These are phyloP conservation scores for Cladophialophora chaetospira DNA, from an alignment of 2,329 filamentous ascomycete genomes.

Conservation along the genomic window DNA sequence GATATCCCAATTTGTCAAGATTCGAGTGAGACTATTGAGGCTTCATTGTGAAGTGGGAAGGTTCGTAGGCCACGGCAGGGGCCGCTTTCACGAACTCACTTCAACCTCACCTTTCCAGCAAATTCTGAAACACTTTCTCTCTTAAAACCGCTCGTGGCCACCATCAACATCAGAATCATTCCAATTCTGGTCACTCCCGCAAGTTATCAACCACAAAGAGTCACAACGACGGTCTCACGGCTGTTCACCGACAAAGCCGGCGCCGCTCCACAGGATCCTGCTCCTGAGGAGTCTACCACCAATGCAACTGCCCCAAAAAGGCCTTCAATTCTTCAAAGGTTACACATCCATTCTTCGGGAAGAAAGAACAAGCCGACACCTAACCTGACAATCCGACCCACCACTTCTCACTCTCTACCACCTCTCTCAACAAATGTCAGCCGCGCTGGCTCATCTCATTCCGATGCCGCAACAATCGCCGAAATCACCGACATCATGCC, in stretches of 20 bases:
- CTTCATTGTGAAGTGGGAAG: background rate
- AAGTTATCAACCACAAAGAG: constrained; percentile 1
- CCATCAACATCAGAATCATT: background rate
- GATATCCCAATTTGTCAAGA: background rate
- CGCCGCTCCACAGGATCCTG: constrained; percentile 31
- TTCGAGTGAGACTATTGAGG: background rate
- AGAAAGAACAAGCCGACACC: constrained; percentile 27
- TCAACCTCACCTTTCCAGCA: background rate
- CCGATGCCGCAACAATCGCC: constrained; percentile 30
- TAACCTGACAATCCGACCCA: constrained; percentile 27
- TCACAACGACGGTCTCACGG: constrained; percentile 32
- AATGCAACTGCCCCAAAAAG: constrained; percentile 17
- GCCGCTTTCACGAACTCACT: background rate
- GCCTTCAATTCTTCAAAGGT: constrained; percentile 31
- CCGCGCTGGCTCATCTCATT: constrained; percentile 26
- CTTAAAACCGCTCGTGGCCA: background rate
- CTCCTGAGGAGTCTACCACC: constrained; percentile 27
- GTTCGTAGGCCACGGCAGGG: background rate
- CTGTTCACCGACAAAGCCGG: constrained; percentile 33
- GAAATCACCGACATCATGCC: constrained; percentile 33
- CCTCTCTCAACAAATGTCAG: constrained; percentile 19
- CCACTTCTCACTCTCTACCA: constrained; percentile 26
- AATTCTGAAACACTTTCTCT: background rate
- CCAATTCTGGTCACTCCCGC: constrained; percentile 9
- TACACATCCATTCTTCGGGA: constrained; percentile 30